Percentiles rank a stretch among this genome's conserved stretches.
These are phyloP conservation scores for Microsporum ferrugineum DNA, from an alignment of 2,329 filamentous ascomycete genomes.

Conservation along the genomic window DNA sequence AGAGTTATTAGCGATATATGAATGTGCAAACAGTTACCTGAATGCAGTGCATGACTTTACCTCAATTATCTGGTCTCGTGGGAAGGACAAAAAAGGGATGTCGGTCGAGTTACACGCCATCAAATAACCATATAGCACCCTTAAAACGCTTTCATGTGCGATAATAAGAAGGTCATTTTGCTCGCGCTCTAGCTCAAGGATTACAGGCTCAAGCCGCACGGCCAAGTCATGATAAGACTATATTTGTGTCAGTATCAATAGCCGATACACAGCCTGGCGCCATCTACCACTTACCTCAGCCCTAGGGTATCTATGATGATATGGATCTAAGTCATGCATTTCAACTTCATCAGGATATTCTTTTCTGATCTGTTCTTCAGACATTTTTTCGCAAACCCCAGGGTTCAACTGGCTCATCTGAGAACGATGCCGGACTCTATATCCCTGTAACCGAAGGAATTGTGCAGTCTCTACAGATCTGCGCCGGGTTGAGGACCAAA, in stretches of 20 bases:
- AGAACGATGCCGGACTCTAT: constrained; percentile 77
- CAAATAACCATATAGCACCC: constrained; percentile 90
- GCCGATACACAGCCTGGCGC: constrained; percentile 4
- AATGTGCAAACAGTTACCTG: neutral
- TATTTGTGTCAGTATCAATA: constrained; percentile 34
- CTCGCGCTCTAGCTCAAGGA: constrained; percentile 90
- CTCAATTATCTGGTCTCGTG: constrained; percentile 94
- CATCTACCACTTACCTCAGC: constrained; percentile 56
- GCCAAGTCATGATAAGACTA: constrained; percentile 96
- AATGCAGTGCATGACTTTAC: constrained; percentile 28
- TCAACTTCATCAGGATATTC: constrained; percentile 82
- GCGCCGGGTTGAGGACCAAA: constrained; percentile 90
- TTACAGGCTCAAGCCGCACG: constrained; percentile 95
- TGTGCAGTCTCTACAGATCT: constrained; percentile 84
- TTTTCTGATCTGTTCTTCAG: constrained; percentile 65
- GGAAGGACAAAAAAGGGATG: constrained; percentile 86
- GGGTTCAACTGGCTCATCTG: constrained; percentile 98
- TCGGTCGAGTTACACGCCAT: constrained; percentile 97
- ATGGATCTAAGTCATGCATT: constrained; percentile 89
- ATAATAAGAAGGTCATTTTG: constrained; percentile 97
- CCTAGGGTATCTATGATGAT: constrained; percentile 90
- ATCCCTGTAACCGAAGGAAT: constrained; percentile 65
- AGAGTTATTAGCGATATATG: neutral
- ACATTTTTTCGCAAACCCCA: constrained; percentile 88
- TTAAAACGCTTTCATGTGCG: constrained; percentile 92